phyloP scores from a whole-genome alignment of 2,329 filamentous ascomycete species.

The Colletotrichum sp. region DNA sequence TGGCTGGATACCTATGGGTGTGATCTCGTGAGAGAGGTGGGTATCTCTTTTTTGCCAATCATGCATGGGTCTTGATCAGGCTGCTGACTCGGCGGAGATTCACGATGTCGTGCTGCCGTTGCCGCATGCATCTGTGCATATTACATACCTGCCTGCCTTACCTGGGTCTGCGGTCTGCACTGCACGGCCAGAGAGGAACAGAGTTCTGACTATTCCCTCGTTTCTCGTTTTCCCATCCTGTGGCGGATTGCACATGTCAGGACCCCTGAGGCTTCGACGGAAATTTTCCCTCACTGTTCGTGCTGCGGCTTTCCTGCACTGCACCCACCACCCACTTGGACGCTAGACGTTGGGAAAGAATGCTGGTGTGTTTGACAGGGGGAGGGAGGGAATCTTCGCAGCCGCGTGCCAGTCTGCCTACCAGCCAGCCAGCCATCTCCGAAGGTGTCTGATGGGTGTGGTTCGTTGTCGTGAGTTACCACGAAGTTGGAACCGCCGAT shows the following conservation, averaged over 20 bases:
- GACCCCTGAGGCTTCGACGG: background rate
- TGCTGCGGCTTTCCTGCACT: background rate
- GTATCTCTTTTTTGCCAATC: background rate
- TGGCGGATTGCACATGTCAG: background rate
- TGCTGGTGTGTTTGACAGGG: background rate
- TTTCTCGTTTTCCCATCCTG: background rate
- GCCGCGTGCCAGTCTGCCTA: background rate
- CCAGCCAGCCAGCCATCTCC: background rate
- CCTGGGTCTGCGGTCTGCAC: background rate
- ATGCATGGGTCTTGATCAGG: background rate
- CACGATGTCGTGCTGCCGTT: constrained; percentile 17
- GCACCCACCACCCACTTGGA: background rate
- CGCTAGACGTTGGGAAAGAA: background rate
- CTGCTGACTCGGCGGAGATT: constrained; percentile 18
- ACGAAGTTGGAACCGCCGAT: constrained; percentile 16
- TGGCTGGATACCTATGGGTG: background rate
- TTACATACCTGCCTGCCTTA: background rate
- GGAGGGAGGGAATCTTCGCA: background rate
- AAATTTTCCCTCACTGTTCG: background rate
- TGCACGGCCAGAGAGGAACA: background rate
- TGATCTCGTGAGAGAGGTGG: constrained; percentile 2
- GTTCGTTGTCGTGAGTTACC: background rate
- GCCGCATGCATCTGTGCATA: background rate
- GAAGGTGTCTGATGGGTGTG: background rate
- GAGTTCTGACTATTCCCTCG: constrained; percentile 7